Conservation (phyloP, 305 asterid species). For the Rubia peregrina region DNA sequence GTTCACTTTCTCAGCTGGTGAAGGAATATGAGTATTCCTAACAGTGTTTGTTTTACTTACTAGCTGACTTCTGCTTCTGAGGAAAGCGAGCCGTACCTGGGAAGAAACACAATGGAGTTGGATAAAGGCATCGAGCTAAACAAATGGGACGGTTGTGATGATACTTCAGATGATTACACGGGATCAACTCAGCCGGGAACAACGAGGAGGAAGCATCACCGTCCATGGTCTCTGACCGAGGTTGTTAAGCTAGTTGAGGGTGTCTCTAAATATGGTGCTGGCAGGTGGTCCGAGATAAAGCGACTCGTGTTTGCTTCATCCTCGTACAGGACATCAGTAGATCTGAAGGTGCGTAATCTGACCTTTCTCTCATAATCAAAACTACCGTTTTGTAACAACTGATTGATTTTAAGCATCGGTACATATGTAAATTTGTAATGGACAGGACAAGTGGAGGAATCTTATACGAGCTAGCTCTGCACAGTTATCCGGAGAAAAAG, state of each 20-base stretch:
- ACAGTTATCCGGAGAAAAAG: conserved; percentile 58
- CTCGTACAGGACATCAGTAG: conserved; percentile 93
- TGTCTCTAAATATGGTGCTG: conserved; percentile 83
- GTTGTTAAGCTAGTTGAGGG: conserved; percentile 94
- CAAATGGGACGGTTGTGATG: conserved; percentile 31
- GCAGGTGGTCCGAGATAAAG: conserved; percentile 78
- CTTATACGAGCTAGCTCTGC: conserved; percentile 78
- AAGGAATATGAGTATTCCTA: conserved; percentile 1
- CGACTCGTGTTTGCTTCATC: conserved; percentile 74
- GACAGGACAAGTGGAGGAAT: conserved; percentile 98
- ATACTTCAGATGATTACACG: conserved; percentile 51
- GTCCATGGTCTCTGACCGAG: conserved; percentile 92
- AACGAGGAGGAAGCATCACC: conserved; percentile 91
- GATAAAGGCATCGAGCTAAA: conserved; percentile 41
- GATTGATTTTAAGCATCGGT: background rate
- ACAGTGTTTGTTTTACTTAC: conserved; percentile 18
- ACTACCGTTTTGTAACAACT: background rate
- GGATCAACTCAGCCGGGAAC: conserved; percentile 57
- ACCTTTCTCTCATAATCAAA: conserved; percentile 11
- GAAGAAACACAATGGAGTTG: conserved; percentile 33
- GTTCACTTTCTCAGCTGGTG: background rate
- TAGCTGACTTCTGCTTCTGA: conserved; percentile 41
- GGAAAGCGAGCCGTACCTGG: conserved; percentile 32
- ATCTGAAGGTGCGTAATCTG: conserved; percentile 61
- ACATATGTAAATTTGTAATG: conserved; percentile 11